These are phyloP conservation scores for Karstenula rhodostoma DNA, from an alignment of 2,329 filamentous ascomycete species.

Conservation along the genomic window DNA sequence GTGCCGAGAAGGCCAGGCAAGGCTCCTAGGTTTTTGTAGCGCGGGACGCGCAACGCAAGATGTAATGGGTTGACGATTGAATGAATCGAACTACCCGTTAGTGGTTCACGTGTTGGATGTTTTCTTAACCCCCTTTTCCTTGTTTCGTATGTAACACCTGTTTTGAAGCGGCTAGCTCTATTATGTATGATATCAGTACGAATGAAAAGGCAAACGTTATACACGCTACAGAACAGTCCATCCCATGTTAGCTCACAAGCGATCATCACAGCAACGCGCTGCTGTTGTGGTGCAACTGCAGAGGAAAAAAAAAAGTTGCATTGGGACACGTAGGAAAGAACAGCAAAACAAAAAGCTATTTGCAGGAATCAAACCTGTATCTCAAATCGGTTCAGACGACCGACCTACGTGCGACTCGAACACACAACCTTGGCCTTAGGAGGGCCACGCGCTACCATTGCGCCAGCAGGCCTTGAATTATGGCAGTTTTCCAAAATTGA, in stretches of 20 bases:
- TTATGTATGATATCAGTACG: conserved; percentile 1
- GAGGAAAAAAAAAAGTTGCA: too few species aligned
- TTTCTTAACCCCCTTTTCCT: background rate
- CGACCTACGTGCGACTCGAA: conserved; percentile 50
- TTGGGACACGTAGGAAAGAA: too few species aligned
- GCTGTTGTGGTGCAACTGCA: too few species aligned
- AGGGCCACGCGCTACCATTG: conserved; percentile 52
- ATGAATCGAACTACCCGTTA: background rate
- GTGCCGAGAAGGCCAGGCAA: conserved; percentile 61
- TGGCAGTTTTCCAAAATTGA: too few species aligned
- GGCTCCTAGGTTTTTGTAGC: conserved; percentile 34
- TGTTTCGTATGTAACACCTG: background rate
- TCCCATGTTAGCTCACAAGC: background rate
- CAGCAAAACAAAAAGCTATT: background rate
- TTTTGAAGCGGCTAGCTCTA: background rate
- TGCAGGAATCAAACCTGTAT: background rate
- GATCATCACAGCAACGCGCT: too few species aligned
- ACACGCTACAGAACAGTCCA: background rate
- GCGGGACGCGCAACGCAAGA: too few species aligned
- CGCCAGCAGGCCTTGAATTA: conserved; percentile 38
- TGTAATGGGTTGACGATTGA: conserved; percentile 4
- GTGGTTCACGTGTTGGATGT: conserved; percentile 1
- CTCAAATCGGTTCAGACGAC: background rate
- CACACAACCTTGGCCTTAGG: conserved; percentile 50
- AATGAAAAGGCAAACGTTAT: background rate